phyloP scores from a whole-genome alignment of 2,329 filamentous ascomycete genomes.

The Trichoderma breve region DNA sequence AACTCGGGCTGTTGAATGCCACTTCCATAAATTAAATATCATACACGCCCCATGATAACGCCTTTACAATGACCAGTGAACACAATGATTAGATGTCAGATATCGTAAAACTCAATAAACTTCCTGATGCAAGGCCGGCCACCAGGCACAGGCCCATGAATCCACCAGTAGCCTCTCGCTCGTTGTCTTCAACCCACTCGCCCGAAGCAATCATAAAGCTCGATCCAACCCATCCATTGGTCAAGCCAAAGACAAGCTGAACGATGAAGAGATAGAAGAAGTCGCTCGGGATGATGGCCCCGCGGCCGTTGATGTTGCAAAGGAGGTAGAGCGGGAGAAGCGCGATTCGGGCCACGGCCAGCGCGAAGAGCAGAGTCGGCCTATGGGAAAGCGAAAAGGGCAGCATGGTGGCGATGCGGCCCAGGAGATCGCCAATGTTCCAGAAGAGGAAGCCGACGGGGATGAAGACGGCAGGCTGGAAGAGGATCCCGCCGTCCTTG shows the following conservation, averaged over 20 bases:
- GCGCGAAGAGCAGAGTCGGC: constrained; percentile 65
- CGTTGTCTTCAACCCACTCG: constrained; percentile 76
- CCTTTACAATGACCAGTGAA: neutral
- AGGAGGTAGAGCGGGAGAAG: constrained; percentile 86
- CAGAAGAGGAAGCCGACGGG: constrained; percentile 88
- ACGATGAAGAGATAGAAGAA: constrained; percentile 83
- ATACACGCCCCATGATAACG: neutral
- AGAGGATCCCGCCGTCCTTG: constrained; percentile 49
- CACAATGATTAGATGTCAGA: constrained; percentile 39
- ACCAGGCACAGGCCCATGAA: constrained; percentile 96
- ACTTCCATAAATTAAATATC: neutral
- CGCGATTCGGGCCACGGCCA: constrained; percentile 62
- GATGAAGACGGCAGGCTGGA: constrained; percentile 77
- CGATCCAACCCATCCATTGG: constrained; percentile 83
- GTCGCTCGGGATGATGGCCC: constrained; percentile 74
- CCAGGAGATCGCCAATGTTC: constrained; percentile 84
- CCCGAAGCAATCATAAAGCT: constrained; percentile 89
- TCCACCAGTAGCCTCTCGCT: constrained; percentile 83
- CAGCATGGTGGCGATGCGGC: constrained; percentile 65
- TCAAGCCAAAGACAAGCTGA: constrained; percentile 78
- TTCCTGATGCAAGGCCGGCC: constrained; percentile 77
- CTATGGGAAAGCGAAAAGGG: constrained; percentile 57
- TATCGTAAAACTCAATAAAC: constrained; percentile 79
- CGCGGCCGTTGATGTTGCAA: constrained; percentile 80
- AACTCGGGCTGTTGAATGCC: neutral